Percentiles rank a stretch among this genome's conserved stretches.
Conservation (phyloP, 2,329 filamentous ascomycete genomes). For the Aureobasidium sp. region DNA sequence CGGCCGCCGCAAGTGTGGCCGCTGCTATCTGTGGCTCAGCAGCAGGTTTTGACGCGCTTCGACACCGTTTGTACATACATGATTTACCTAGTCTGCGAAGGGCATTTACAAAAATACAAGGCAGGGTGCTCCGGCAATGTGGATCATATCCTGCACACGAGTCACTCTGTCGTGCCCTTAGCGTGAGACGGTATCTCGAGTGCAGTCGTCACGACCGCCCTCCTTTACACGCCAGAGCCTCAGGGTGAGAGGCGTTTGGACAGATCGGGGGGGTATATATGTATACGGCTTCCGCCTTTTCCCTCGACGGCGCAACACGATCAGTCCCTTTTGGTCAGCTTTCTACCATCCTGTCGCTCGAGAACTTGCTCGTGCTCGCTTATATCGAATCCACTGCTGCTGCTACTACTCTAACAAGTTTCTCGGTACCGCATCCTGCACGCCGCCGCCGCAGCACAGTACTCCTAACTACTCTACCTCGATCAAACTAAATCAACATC, state of each 20-base stretch:
- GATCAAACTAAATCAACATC: slow-evolving; percentile 12
- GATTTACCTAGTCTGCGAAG: slow-evolving; percentile 15
- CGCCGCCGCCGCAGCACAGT: slow-evolving; percentile 3
- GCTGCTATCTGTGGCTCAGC: slow-evolving; percentile 14
- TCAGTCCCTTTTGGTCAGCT: slow-evolving; percentile 12
- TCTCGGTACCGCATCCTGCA: slow-evolving; percentile 11
- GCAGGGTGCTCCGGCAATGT: slow-evolving; percentile 15
- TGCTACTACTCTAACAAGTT: background rate
- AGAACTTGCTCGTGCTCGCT: slow-evolving; percentile 10
- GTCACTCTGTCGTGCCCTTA: slow-evolving; percentile 20
- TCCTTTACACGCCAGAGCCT: slow-evolving; percentile 13
- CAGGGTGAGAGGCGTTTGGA: slow-evolving; percentile 12
- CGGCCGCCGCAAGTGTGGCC: slow-evolving; percentile 2
- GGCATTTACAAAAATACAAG: slow-evolving; percentile 17
- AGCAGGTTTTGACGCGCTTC: slow-evolving; percentile 14
- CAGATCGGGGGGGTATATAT: slow-evolving; percentile 12
- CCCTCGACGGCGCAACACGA: slow-evolving; percentile 13
- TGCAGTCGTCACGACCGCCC: slow-evolving; percentile 16
- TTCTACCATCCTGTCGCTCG: slow-evolving; percentile 4
- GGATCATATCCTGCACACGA: slow-evolving; percentile 17
- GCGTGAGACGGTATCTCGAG: slow-evolving; percentile 17
- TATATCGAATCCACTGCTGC: slow-evolving; percentile 2
- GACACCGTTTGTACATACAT: slow-evolving; percentile 15
- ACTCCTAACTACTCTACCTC: background rate
- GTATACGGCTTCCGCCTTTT: slow-evolving; percentile 8